Percentiles rank a stretch among this genome's conserved stretches.
Conservation (phyloP, 371 early-diverging fungal species). For the Rhizopus sp. region DNA sequence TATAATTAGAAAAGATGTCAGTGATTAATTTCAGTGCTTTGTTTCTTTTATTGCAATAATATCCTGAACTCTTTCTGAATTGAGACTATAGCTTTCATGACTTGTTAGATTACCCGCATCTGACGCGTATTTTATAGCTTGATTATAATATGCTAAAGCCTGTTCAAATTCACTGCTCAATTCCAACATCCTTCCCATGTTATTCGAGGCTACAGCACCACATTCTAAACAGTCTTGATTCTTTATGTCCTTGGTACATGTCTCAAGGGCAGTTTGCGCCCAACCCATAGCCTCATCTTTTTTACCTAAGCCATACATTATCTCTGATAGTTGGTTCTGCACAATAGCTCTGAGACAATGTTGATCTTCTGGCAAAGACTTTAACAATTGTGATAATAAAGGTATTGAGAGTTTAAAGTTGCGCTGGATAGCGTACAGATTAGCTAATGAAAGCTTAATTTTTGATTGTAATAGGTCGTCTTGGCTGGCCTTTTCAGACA, state of each 20-base stretch:
- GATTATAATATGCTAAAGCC: constrained; percentile 41
- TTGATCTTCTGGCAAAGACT: constrained; percentile 30
- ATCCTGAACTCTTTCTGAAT: constrained; percentile 29
- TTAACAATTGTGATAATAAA: constrained; percentile 38
- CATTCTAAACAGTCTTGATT: constrained; percentile 52
- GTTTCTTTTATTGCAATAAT: constrained; percentile 7
- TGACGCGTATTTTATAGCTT: constrained; percentile 39
- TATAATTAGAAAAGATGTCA: not conserved
- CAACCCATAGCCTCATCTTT: constrained; percentile 54
- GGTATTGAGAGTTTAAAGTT: constrained; percentile 45
- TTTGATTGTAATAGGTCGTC: constrained; percentile 22
- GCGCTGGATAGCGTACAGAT: constrained; percentile 49
- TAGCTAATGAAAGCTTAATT: constrained; percentile 40
- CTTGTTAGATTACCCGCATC: constrained; percentile 32
- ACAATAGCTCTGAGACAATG: constrained; percentile 48
- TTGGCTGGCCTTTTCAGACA: constrained; percentile 9
- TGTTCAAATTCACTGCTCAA: constrained; percentile 40
- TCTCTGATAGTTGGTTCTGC: constrained; percentile 51
- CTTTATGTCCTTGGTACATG: constrained; percentile 22
- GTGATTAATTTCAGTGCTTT: not conserved
- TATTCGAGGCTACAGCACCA: constrained; percentile 50
- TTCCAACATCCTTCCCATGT: constrained; percentile 50
- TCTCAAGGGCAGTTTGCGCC: constrained; percentile 52
- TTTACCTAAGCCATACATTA: constrained; percentile 47
- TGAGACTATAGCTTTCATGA: constrained; percentile 27